Percentiles rank a stretch among this genome's conserved stretches.
Conservation (phyloP, 2,329 filamentous ascomycete species). For the Pezicula neosporulosa region DNA sequence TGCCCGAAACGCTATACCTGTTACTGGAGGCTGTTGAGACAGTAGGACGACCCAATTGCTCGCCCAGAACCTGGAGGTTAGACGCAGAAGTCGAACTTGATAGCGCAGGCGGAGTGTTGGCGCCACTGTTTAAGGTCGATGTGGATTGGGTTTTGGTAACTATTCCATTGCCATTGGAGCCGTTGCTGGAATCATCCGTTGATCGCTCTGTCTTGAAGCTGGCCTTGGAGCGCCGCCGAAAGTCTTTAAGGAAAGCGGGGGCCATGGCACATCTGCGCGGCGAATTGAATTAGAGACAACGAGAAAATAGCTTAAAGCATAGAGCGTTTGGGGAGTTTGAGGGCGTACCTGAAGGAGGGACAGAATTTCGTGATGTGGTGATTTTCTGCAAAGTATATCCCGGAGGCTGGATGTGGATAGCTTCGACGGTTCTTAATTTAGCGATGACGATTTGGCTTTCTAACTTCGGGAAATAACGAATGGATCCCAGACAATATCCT, state of each 20-base stretch:
- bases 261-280: slow-evolving; percentile 38
- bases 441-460: background rate
- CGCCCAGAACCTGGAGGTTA: slow-evolving; percentile 57
- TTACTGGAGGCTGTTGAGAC: slow-evolving; percentile 38
- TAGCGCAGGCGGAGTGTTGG: slow-evolving; percentile 48
- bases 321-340: background rate
- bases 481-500: background rate
- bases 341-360: background rate
- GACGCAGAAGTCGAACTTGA: slow-evolving; percentile 50
- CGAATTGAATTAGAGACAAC: background rate
- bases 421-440: background rate
- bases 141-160: slow-evolving; percentile 61
- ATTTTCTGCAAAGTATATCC: background rate
- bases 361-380: background rate
- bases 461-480: background rate
- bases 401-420: background rate
- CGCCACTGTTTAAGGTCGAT: slow-evolving; percentile 61
- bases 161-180: slow-evolving; percentile 50
- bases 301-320: background rate
- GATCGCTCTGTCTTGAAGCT: slow-evolving; percentile 63
- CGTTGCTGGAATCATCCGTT: slow-evolving; percentile 51
- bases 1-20: slow-evolving; percentile 61
- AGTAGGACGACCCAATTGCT: slow-evolving; percentile 34
- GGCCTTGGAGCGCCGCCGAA: slow-evolving; percentile 73
- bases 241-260: slow-evolving; percentile 68